Base-by-base conservation (phyloP, 306 rosid genomes). In the Hippophae gyantsensis region DNA sequence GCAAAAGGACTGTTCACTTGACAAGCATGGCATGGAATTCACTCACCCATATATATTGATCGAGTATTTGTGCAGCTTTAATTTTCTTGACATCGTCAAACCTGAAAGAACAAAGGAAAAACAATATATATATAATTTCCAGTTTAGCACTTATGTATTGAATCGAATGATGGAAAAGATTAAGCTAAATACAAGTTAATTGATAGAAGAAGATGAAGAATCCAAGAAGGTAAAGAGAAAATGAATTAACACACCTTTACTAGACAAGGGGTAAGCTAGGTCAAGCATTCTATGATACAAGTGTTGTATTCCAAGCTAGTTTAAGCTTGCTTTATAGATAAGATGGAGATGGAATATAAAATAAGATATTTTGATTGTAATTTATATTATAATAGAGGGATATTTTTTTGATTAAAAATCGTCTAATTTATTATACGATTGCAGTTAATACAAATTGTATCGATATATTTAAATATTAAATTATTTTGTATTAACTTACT, bases 1-100 rank as follows among this genome's bases (percentile, higher is more conserved):
- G 77, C 75, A 41, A 32, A 56, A 62, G 42, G 56, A 51, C 77
- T 72, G 56, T 41, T 66, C 72, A 72, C 14, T 72, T 72, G 69
- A 72, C 72, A 66, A 72, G 72, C 56, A 50, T 43, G 62, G 72
- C 72, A 72, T 38, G 60, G 69, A 72, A 32, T 61, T 38, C 54
- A 66, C 77, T 72, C 77, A 72, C 72, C 77, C 72, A 54, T 13
- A 9, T 13, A 13, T 56, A 52, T 38, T 10, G 43, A 14, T 50
- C 58, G 43, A 18, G 23, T 48, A 43, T 3, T 13, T 23, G 9
- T 13, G 5, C 10, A 13, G 32, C 14, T 38, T n/a, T 43, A 51
- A 32, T 42, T 14, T 52, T 43, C 10, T 40, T 43, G 14, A 1
- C 1, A 43, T 41, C 42, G 41, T 38, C 14, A 51, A 43, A 53